phyloP scores from a whole-genome alignment of 306 rosid genomes.

The Quercus rubra region DNA sequence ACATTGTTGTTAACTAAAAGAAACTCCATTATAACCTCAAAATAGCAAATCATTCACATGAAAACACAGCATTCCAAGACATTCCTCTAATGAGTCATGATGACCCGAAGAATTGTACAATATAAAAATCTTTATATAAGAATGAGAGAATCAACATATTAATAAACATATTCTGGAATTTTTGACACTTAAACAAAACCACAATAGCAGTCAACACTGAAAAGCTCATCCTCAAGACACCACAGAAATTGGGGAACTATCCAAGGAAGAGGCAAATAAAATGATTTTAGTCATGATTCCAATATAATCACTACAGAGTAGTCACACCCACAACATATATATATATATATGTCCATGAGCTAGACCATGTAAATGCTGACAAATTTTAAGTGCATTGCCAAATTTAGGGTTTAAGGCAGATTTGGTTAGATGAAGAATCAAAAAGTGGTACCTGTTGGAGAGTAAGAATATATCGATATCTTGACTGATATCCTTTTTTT shows the following conservation, averaged over 20 bases:
- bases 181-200: background rate
- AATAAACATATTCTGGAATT: background rate
- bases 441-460: background rate
- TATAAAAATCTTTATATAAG: background rate
- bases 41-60: constrained; percentile 4
- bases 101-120: background rate
- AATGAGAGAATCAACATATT: background rate
- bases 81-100: background rate
- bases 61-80: background rate
- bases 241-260: background rate
- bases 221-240: background rate
- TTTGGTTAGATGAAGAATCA: background rate
- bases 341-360: background rate
- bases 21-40: background rate
- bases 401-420: background rate
- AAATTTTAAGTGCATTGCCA: background rate
- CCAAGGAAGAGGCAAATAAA: background rate
- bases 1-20: constrained; percentile 26
- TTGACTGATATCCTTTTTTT: too few relatives aligned
- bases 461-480: too few relatives aligned
- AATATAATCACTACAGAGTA: background rate
- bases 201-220: background rate
- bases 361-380: background rate
- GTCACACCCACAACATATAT: background rate
- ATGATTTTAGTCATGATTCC: background rate